Base-by-base conservation (phyloP, 768 basidiomycete species). In the Tricholoma sp. region DNA sequence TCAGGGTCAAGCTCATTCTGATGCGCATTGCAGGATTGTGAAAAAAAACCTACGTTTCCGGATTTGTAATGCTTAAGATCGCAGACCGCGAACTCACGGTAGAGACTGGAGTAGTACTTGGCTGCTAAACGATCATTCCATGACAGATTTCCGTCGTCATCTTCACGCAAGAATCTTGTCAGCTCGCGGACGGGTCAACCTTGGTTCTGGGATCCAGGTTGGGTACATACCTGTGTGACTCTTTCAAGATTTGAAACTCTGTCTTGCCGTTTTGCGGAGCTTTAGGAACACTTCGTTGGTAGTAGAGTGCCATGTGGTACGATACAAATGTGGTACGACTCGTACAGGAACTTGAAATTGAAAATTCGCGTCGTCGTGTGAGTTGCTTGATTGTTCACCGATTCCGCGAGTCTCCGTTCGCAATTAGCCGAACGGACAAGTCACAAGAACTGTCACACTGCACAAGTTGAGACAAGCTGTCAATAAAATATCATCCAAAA, bases 41-140 rank as follows among this genome's bases (percentile, higher is more conserved):
- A 11, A 37, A 24, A 52, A 12, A 20, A 17, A 68, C 86, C 60
- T 59, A 95, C 93, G 58, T 90, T 88, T 13, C 92, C 91, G 0
- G 89, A 85, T 74, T 94, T 97, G 78, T 91, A 97, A 66, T 98
- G 96, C 74, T 98, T 98, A 57, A 98, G 75, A 71, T 98, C 93
- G 66, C 91, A 94, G 18, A 94, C 76, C 0, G 91, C 92, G 63
- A 87, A 98, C 70, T 98, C 95, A 59, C 92, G 88, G 68, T 93
- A 97, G 3, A 98, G 81, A 61, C 74, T 89, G 11, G 80, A 74
- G 64, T 98, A 95, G 74, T 95, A 98, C 63, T 94, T 95, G 58
- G 80, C 76, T 0, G 96, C 95, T 28, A 98, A 76, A 58, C 84
- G 77, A 48, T 95, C 91, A 65, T 95, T 85, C 91, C 94, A 98